Conservation (phyloP, 805 yeast genomes). For the Torulaspora microellipsoides region DNA sequence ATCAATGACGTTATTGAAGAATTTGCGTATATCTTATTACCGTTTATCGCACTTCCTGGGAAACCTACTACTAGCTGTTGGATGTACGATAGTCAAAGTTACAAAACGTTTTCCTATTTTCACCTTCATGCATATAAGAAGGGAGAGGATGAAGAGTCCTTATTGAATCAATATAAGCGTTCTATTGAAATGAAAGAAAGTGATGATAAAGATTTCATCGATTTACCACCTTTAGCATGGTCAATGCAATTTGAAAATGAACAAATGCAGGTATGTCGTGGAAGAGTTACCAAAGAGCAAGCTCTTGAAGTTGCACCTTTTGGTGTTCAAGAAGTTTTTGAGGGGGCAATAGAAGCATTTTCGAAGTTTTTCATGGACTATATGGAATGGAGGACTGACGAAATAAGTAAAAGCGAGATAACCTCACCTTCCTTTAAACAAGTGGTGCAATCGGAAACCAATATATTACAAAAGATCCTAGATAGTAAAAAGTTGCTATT, state of each 20-base stretch:
- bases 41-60: constrained; percentile 12
- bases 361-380: constrained; percentile 10
- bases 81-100: constrained; percentile 10
- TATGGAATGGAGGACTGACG: constrained; percentile 9
- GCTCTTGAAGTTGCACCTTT: constrained; percentile 10
- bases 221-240: constrained; percentile 23
- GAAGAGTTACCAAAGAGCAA: constrained; percentile 9
- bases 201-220: constrained; percentile 12
- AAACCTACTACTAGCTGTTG: constrained; percentile 9
- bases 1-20: constrained; percentile 16
- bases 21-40: constrained; percentile 16
- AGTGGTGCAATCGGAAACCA: constrained; percentile 2
- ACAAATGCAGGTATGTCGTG: constrained; percentile 1
- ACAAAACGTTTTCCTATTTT: constrained; percentile 12
- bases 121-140: neutral
- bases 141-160: neutral
- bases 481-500: neutral
- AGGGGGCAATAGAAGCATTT: constrained; percentile 5
- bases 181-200: constrained; percentile 6
- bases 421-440: constrained; percentile 1
- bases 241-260: constrained; percentile 10
- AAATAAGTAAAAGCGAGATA: constrained; percentile 1
- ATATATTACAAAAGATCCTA: neutral
- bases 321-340: constrained; percentile 3
- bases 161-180: constrained; percentile 4